These are phyloP conservation scores for Starmerella geochares DNA, from an alignment of 805 yeast species.

Conservation along the genomic window DNA sequence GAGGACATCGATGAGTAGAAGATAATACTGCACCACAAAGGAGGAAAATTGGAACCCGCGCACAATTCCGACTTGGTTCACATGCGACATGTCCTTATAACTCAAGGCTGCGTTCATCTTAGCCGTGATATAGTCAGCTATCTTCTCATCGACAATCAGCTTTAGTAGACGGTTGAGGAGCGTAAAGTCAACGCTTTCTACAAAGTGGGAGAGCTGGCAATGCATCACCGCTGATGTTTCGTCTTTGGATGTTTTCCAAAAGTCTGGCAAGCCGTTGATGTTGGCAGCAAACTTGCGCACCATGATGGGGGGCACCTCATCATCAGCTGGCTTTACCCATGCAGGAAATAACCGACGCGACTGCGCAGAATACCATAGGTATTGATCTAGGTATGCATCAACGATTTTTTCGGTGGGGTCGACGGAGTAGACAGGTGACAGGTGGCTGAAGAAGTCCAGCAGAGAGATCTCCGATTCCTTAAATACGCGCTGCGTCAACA, in stretches of 20 bases:
- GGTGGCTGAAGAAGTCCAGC: constrained; percentile 80
- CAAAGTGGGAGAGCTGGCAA: constrained; percentile 54
- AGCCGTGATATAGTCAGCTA: constrained; percentile 88
- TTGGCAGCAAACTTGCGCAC: constrained; percentile 94
- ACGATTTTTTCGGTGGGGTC: constrained; percentile 93
- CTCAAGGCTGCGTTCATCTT: constrained; percentile 73
- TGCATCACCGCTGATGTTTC: constrained; percentile 78
- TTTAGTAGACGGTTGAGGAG: constrained; percentile 70
- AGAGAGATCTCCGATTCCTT: constrained; percentile 78
- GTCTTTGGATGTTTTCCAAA: constrained; percentile 72
- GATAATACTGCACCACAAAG: constrained; percentile 82
- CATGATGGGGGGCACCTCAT: constrained; percentile 83
- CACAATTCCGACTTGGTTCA: constrained; percentile 76
- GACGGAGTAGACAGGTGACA: constrained; percentile 75
- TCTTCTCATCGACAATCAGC: constrained; percentile 72
- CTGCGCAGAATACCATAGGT: constrained; percentile 91
- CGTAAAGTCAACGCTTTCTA: constrained; percentile 84
- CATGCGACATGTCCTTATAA: constrained; percentile 91
- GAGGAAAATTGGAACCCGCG: constrained; percentile 87
- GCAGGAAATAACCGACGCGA: constrained; percentile 78
- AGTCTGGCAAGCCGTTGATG: constrained; percentile 60
- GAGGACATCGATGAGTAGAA: constrained; percentile 69
- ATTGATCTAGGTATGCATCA: constrained; percentile 92
- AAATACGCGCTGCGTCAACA: constrained; percentile 82
- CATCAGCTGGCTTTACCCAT: constrained; percentile 93